phyloP scores from a whole-genome alignment of 1,284 basidiomycete species.

The Vanrija humicola region DNA sequence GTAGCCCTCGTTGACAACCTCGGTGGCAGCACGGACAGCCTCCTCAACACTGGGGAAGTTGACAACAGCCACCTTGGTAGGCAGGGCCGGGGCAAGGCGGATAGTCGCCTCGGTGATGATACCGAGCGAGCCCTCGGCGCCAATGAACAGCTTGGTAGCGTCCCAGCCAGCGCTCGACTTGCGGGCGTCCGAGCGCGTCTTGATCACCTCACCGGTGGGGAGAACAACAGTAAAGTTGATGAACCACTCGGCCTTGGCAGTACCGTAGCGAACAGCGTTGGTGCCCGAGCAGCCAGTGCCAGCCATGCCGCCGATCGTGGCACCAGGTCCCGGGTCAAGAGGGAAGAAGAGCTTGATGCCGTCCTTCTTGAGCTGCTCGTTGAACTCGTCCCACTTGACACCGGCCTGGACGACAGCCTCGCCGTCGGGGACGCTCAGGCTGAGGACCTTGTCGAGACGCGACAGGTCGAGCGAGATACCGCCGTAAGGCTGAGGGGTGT shows the following conservation, averaged over 20 bases:
- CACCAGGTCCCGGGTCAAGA: constrained; percentile 65
- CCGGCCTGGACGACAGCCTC: constrained; percentile 82
- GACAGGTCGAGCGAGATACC: constrained; percentile 82
- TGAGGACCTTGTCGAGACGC: constrained; percentile 76
- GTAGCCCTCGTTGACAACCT: constrained; percentile 59
- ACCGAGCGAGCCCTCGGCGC: constrained; percentile 89
- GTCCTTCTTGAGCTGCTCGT: constrained; percentile 64
- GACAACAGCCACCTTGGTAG: constrained; percentile 58
- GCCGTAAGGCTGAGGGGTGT: constrained; percentile 51
- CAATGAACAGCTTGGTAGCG: constrained; percentile 85
- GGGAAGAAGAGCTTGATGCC: constrained; percentile 84
- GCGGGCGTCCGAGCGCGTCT: constrained; percentile 74
- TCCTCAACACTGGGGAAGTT: constrained; percentile 53
- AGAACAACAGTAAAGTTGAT: constrained; percentile 80
- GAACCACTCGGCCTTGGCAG: constrained; percentile 79
- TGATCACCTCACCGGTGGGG: constrained; percentile 86
- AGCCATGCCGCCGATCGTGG: constrained; percentile 89
- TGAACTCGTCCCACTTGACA: constrained; percentile 79
- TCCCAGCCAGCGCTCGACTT: constrained; percentile 93
- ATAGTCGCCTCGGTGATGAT: constrained; percentile 89
- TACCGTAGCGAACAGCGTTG: constrained; percentile 84
- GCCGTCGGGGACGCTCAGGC: constrained; percentile 61
- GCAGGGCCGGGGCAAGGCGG: constrained; percentile 72
- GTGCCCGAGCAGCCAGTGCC: constrained; percentile 66
- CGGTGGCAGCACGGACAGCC: constrained; percentile 63